Evolutionary conservation across 2,329 filamentous ascomycete species (phyloP), one percentile per base, ranked within the genome.

Genomic region (Diaporthe capsici): DNA sequence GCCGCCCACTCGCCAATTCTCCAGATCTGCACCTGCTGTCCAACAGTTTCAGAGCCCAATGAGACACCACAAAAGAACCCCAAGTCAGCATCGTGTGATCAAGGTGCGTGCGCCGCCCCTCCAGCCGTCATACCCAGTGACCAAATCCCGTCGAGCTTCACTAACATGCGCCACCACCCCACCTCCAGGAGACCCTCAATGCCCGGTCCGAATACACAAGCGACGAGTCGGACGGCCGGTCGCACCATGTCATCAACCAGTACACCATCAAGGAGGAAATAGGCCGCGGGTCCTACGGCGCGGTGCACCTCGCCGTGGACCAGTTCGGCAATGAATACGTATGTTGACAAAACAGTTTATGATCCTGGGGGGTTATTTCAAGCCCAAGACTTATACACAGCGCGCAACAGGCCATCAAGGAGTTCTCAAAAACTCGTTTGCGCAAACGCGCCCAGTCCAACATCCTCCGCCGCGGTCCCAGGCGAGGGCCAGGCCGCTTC

Each of bases 211-310:
- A 97, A 82, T 98, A 97, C 84, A 93, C 91, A 77, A 97, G 93
- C 81, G 96, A 95, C 83, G 93, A 96, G 80, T 89, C 93, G 79
- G 95, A 98, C 81, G 95, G 95, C 37, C 90, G 88, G 70, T 92
- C 94, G 3, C 92, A 97, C 82, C 95, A 97, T 82, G 91, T 92
- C 75, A 96, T 98, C 86, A 98, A 98, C 83, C 96, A 98, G 85
- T 99, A 98, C 84, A 89, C 94, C 75, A 97, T 99, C 81, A 93
- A 94, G 83, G 94, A 98, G 83, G 96, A 98, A 87, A 98, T 99
- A 80, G 97, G 97, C n/a, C 90, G 95, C 78, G 97, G 97, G 25
- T 98, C 96, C 0, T 99, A 98, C 83, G 97, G 97, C 10, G 94
- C 96, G 15, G 97, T 99, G 20, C 95, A 98, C 85, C 88, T 96